A percentile compares a stretch with the other conserved stretches of the same genome.
Evolutionary conservation across 805 yeast genomes (phyloP).

Genomic region (Metschnikowia matae): DNA sequence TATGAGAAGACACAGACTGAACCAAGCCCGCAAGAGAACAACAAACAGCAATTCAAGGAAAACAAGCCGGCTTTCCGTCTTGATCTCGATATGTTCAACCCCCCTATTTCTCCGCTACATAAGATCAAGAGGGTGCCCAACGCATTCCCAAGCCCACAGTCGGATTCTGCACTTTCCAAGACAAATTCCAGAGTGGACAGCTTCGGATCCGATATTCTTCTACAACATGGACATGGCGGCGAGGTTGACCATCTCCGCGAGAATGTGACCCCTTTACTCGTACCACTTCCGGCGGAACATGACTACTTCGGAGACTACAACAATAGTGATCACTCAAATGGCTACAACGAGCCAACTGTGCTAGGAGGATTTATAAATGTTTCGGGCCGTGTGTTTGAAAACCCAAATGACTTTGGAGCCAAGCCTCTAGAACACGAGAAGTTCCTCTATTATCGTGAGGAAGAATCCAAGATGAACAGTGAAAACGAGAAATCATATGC

Average conservation of each 20-base stretch:
- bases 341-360: neutral
- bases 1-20: neutral
- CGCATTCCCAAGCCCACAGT: slow-evolving; percentile 17
- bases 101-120: slow-evolving; percentile 9
- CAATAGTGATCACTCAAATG: slow-evolving; percentile 1
- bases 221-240: slow-evolving; percentile 9
- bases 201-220: slow-evolving; percentile 7
- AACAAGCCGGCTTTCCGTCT: slow-evolving; percentile 26
- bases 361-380: slow-evolving; percentile 11
- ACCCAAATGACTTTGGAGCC: neutral
- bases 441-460: neutral
- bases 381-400: slow-evolving; percentile 10
- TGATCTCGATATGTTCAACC: slow-evolving; percentile 22
- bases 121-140: slow-evolving; percentile 10
- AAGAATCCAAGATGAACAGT: neutral
- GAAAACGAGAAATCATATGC: neutral
- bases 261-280: slow-evolving; percentile 16
- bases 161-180: slow-evolving; percentile 10
- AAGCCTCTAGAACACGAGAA: neutral
- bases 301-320: slow-evolving; percentile 17
- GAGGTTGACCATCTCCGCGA: slow-evolving; percentile 8
- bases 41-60: neutral
- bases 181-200: slow-evolving; percentile 3
- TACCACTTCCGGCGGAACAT: slow-evolving; percentile 12
- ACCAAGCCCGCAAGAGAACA: slow-evolving; percentile 4